Conservation (phyloP, 1,139 yeast genomes). For the Magnusiomyces ingens region DNA sequence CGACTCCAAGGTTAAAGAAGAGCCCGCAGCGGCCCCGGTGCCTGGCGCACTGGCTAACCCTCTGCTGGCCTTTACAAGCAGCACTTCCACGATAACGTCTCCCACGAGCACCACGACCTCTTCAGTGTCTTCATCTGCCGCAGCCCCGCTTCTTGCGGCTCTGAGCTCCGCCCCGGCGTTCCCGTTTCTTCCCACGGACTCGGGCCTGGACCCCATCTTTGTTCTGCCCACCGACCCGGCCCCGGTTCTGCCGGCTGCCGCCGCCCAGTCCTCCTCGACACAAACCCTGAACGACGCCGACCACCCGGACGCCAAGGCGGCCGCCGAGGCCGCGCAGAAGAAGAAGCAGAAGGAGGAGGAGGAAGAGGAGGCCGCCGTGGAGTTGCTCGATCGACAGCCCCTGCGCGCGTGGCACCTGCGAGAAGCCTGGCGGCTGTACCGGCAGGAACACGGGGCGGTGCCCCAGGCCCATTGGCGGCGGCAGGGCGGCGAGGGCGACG, state of each 20-base stretch:
- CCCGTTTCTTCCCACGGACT: not conserved
- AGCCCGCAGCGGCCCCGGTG: no score
- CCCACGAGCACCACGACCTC: no score
- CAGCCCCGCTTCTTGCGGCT: no score
- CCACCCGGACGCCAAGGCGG: no score
- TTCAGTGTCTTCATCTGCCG: no score
- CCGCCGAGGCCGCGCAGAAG: no score
- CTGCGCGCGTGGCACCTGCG: constrained; percentile 76
- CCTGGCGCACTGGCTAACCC: no score
- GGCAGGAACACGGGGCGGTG: constrained; percentile 58
- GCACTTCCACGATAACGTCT: no score
- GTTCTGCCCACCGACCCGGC: not conserved
- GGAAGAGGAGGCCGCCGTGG: constrained; percentile 35
- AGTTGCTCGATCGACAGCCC: constrained; percentile 40
- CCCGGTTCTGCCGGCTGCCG: not conserved
- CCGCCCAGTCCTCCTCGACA: constrained; percentile 13
- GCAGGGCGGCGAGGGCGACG: constrained; percentile 68
- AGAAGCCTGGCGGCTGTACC: constrained; percentile 80
- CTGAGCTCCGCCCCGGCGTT: no score
- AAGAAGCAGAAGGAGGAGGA: constrained; percentile 19
- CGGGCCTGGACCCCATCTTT: constrained; percentile 8
- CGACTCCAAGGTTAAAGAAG: no score
- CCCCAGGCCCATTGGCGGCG: constrained; percentile 60
- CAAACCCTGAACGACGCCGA: no score
- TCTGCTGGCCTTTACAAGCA: no score